Base-by-base conservation (phyloP, 768 basidiomycete genomes). In the Lepiota brunneoincarnata region DNA sequence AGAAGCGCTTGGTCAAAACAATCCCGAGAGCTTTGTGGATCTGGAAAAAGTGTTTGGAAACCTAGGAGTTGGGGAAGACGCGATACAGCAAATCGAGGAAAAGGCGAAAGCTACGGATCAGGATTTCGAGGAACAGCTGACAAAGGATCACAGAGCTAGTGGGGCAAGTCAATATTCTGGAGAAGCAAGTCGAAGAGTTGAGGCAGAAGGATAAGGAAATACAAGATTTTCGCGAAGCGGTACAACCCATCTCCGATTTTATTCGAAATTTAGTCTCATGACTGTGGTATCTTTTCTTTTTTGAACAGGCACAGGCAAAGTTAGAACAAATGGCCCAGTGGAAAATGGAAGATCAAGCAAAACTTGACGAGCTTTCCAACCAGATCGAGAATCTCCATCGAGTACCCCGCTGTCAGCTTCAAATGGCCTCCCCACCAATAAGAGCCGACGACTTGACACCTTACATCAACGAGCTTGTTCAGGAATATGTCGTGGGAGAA, bases 151-250 rank as follows among this genome's bases (percentile, higher is more conserved):
- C 58, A 21, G 38, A 46, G n/a, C 31, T 63, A 7, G 21, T 58
- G 3, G 24, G 42, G 6, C 52, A 56, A 48, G 46, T 62, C 10
- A 35, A 72, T 10, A 69, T 68, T 4, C 59, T 68, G 1, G 61
- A 70, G 21, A 55, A 63, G 5, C 63, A 64, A 21, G 50, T 58
- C 17, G 64, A 62, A 21, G 69, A 69, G 10, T 62, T 74, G 26
- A 67, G 68, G 18, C 71, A 70, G 6, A 73, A 73, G 37, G 71
- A 70, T 20, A 70, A 72, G 15, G 72, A 72, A n/a, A 75, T 70
- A 37, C 72, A 79, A 10, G 69, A 67, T 14, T 38, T 64, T 18
- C 61, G 57, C 43, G 54, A 55, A 9, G 38, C 62, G 57, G 68
- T 66, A 41, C 20, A 56, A n/a, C 28, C 10, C n/a, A 11, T 18